phyloP scores from a whole-genome alignment of 2,329 filamentous ascomycete species.

The Claviceps purpurea region DNA sequence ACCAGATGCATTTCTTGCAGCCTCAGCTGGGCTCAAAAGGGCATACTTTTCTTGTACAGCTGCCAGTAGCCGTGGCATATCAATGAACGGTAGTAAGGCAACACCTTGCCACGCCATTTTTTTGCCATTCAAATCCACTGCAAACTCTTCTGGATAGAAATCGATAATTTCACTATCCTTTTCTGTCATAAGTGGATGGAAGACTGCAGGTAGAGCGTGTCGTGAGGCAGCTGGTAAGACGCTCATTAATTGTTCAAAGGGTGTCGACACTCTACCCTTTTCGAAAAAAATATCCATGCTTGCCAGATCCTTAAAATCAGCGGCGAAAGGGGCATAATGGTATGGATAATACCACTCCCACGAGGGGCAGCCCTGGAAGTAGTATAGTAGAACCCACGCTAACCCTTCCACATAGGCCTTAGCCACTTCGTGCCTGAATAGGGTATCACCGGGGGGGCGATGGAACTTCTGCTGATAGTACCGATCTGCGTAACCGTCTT shows the following conservation, averaged over 20 bases:
- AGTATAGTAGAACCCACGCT: slow-evolving; percentile 90
- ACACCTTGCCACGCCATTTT: slow-evolving; percentile 98
- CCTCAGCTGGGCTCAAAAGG: slow-evolving; percentile 62
- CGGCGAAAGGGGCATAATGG: slow-evolving; percentile 94
- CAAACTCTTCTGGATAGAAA: slow-evolving; percentile 92
- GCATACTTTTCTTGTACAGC: slow-evolving; percentile 79
- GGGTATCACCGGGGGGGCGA: slow-evolving; percentile 64
- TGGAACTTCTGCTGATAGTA: slow-evolving; percentile 98
- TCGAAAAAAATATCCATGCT: slow-evolving; percentile 71
- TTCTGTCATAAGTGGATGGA: slow-evolving; percentile 82
- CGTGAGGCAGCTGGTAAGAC: slow-evolving; percentile 88
- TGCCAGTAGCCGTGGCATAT: slow-evolving; percentile 70
- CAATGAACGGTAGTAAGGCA: slow-evolving; percentile 86
- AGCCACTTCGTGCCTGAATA: slow-evolving; percentile 80
- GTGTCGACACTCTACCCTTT: slow-evolving; percentile 72
- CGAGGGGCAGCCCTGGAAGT: slow-evolving; percentile 94
- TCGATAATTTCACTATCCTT: slow-evolving; percentile 86
- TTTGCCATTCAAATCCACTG: slow-evolving; percentile 89
- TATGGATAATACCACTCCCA: slow-evolving; percentile 99
- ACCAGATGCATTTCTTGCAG: slow-evolving; percentile 64
- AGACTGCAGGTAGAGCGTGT: slow-evolving; percentile 76
- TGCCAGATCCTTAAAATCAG: slow-evolving; percentile 76
- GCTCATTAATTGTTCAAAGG: slow-evolving; percentile 97
- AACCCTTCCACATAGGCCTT: slow-evolving; percentile 88
- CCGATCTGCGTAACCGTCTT: slow-evolving; percentile 84